Evolutionary conservation across 2,329 filamentous ascomycete genomes (phyloP).

Genomic region (Tolypocladium tundrense): DNA sequence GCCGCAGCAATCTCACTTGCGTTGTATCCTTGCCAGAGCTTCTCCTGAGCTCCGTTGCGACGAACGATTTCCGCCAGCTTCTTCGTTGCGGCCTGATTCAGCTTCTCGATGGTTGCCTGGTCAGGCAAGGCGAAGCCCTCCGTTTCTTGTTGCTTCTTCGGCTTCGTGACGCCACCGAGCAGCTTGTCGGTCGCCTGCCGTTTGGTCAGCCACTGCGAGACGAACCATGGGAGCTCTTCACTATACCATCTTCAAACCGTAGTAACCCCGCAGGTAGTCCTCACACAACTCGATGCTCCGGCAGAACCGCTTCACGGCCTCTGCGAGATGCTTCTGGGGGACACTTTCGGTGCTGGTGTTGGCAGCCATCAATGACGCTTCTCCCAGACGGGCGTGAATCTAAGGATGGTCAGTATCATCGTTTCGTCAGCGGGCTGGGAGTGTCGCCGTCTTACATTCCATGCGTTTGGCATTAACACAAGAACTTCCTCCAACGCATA

Average conservation of each 20-base stretch:
- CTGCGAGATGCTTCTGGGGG: slow-evolving; percentile 47
- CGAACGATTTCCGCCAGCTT: slow-evolving; percentile 72
- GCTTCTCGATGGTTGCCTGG: slow-evolving; percentile 48
- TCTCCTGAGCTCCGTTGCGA: slow-evolving; percentile 47
- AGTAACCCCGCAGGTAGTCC: slow-evolving; percentile 84
- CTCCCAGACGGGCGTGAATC: slow-evolving; percentile 81
- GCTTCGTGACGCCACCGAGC: slow-evolving; percentile 31
- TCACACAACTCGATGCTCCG: slow-evolving; percentile 90
- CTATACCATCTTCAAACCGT: slow-evolving; percentile 72
- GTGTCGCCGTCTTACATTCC: slow-evolving; percentile 61
- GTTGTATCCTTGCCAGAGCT: slow-evolving; percentile 64
- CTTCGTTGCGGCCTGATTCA: slow-evolving; percentile 62
- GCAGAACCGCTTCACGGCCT: slow-evolving; percentile 76
- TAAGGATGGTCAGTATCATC: slow-evolving; percentile 26
- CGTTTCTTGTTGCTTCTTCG: slow-evolving; percentile 33
- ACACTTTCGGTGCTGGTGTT: slow-evolving; percentile 30
- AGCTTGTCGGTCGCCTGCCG: slow-evolving; percentile 39
- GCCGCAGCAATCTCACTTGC: slow-evolving; percentile 62
- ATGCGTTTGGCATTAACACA: slow-evolving; percentile 78
- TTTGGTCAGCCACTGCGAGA: neutral
- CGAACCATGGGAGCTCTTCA: neutral
- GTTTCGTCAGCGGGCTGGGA: neutral
- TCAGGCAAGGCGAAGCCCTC: slow-evolving; percentile 46
- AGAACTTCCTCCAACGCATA: slow-evolving; percentile 87
- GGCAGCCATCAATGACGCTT: slow-evolving; percentile 65